phyloP scores from a whole-genome alignment of 805 yeast species.

The Brettanomyces nanus region DNA sequence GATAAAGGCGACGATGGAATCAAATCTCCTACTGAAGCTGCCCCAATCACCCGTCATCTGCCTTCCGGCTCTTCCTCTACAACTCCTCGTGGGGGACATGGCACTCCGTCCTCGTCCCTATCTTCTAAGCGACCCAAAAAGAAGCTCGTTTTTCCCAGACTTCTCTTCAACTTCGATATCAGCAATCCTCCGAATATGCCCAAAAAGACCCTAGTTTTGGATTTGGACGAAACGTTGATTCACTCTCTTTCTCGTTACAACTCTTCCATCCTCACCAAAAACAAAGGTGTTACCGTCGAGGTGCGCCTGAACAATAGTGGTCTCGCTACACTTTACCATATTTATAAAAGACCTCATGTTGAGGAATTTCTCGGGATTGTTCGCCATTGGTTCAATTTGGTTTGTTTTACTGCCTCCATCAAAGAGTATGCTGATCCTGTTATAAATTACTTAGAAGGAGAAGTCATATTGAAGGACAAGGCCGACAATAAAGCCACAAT shows the following conservation, averaged over 20 bases:
- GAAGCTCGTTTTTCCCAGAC: conserved; percentile 26
- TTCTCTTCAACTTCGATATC: conserved; percentile 26
- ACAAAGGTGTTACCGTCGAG: conserved; percentile 69
- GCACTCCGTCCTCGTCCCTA: neutral
- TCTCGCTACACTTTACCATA: conserved; percentile 76
- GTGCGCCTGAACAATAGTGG: conserved; percentile 55
- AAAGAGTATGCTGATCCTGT: conserved; percentile 96
- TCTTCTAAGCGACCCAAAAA: conserved; percentile 10
- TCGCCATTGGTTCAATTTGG: conserved; percentile 78
- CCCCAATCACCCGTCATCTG: conserved; percentile 5
- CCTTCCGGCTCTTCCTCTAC: conserved; percentile 1
- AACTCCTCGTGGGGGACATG: neutral
- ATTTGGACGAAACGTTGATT: conserved; percentile 88
- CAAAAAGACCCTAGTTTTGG: conserved; percentile 68
- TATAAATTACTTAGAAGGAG: conserved; percentile 81
- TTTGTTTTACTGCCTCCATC: conserved; percentile 91
- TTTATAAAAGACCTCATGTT: conserved; percentile 87
- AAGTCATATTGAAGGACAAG: conserved; percentile 27
- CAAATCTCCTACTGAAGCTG: conserved; percentile 25
- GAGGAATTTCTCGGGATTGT: conserved; percentile 76
- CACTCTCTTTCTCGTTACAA: conserved; percentile 76
- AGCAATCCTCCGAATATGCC: conserved; percentile 25
- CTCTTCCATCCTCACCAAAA: conserved; percentile 32
- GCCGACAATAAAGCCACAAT: conserved; percentile 8
- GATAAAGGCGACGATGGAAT: conserved; percentile 25